Base-by-base conservation (phyloP, 805 yeast species). In the Lachancea nothofagi region DNA sequence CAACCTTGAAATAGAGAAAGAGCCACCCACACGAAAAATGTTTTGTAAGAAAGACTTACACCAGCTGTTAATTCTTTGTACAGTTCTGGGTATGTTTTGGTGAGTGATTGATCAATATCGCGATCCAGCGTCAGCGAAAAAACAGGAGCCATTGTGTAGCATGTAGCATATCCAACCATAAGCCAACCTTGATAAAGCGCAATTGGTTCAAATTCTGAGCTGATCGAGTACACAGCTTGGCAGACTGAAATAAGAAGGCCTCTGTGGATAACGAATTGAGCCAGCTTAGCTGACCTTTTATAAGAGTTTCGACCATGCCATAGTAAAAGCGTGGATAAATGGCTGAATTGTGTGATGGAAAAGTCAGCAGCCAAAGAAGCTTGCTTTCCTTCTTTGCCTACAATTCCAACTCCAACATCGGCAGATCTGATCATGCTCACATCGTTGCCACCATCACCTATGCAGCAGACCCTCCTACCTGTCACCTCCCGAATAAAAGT, bases 261-360 rank as follows among this genome's bases (percentile, higher is more conserved):
- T 59, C 99, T 79, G 59, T 93, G 99, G 56, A 93, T 93, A 33
- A 93, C 88, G 66, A 93, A 90, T 59, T 93, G 98, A 1, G 96
- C 85, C 45, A 93, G 68, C 61, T 93, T 93, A 1, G 98, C 96
- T 29, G 95, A 84, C 53, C 97, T 72, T 61, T 94, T 93, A 66
- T 93, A 93, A 3, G 96, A 86, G 62, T 94, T 93, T 59, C 99
- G 75, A 7, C 99, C 99, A 61, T 93, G 99, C 99, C 98, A 93
- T 37, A 93, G 71, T 31, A 94, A 64, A 38, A 93, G 70, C 51
- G 87, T 86, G 29, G 95, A 83, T 45, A 93, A 65, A 57, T 85
- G 87, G 54, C 90, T 85, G 60, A 93, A 93, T 64, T 89, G 96
- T 23, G 87, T 81, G 36, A 93, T 79, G 13, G 96, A 86, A 64